phyloP scores from a whole-genome alignment of 345 rosid genomes.

The Anastatica hierochuntica region DNA sequence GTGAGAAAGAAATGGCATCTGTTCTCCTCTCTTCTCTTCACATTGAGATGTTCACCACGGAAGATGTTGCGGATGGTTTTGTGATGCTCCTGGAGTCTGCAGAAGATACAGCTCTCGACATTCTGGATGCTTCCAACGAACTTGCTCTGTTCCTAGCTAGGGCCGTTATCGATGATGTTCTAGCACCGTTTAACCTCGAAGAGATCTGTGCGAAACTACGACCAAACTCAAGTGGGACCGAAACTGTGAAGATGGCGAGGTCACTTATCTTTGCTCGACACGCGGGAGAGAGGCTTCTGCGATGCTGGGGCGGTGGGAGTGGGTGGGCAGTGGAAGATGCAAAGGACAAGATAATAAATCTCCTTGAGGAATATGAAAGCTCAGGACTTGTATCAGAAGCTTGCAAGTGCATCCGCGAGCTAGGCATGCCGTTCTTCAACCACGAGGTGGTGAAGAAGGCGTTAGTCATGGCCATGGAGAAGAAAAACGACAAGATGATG shows the following conservation, averaged over 20 bases:
- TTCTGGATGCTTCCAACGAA: conserved; percentile 85
- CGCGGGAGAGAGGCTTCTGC: conserved; percentile 86
- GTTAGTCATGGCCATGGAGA: conserved; percentile 95
- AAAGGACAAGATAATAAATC: conserved; percentile 84
- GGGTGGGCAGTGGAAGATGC: conserved; percentile 99
- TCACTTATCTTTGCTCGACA: conserved; percentile 80
- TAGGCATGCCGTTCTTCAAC: conserved; percentile 91
- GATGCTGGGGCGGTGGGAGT: conserved; percentile 98
- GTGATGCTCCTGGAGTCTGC: conserved; percentile 82
- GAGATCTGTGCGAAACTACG: conserved; percentile 59
- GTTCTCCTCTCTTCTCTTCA: conserved; percentile 83
- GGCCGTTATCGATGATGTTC: conserved; percentile 87
- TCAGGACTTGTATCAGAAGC: conserved; percentile 80
- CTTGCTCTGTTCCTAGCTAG: conserved; percentile 86
- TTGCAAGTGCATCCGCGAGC: conserved; percentile 82
- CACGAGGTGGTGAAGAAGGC: conserved; percentile 96
- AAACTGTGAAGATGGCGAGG: conserved; percentile 47
- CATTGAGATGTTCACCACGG: conserved; percentile 80
- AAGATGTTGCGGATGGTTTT: conserved; percentile 73
- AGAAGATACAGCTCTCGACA: conserved; percentile 87
- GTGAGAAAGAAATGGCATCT: conserved; percentile 98
- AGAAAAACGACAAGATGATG: conserved; percentile 81
- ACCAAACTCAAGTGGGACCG: conserved; percentile 65
- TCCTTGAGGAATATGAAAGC: conserved; percentile 75
- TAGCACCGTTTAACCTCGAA: conserved; percentile 71